A percentile compares a stretch with the other conserved stretches of the same genome.
Evolutionary conservation across 2,329 filamentous ascomycete genomes (phyloP).

Genomic region (Torrubiella hemipterigena): DNA sequence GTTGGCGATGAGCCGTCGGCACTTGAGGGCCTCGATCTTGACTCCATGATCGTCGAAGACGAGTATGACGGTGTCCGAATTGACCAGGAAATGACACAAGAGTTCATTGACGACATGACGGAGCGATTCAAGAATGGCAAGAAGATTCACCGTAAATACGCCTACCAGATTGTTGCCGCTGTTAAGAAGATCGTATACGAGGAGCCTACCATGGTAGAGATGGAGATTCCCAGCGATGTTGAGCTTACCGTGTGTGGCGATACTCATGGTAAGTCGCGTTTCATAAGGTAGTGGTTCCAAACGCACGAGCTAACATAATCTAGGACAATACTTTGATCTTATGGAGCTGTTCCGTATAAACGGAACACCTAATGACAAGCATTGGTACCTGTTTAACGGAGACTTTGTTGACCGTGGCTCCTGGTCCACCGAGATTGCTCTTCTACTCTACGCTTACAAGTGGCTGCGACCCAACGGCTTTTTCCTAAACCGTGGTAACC

Average conservation of each 20-base stretch:
- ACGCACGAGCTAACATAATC: constrained; percentile 10
- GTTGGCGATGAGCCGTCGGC: constrained; percentile 86
- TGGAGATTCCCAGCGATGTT: constrained; percentile 64
- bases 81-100: constrained; percentile 77
- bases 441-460: constrained; percentile 92
- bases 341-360: constrained; percentile 93
- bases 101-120: constrained; percentile 97
- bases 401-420: constrained; percentile 97
- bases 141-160: constrained; percentile 91
- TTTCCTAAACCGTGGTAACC: constrained; percentile 95
- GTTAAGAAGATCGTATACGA: constrained; percentile 83
- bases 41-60: constrained; percentile 70
- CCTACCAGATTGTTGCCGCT: constrained; percentile 87
- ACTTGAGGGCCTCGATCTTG: constrained; percentile 79
- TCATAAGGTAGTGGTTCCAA: neutral
- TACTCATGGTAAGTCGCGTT: constrained; percentile 75
- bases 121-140: constrained; percentile 92
- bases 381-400: constrained; percentile 95
- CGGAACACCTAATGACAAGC: constrained; percentile 70
- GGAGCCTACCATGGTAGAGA: constrained; percentile 94
- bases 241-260: constrained; percentile 92
- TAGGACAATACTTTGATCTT: constrained; percentile 93
- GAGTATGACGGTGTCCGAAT: constrained; percentile 77
- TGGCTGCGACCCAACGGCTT: constrained; percentile 80
- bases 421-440: constrained; percentile 94